These are phyloP conservation scores for Inga oerstediana DNA, from an alignment of 306 rosid species.

Conservation along the genomic window DNA sequence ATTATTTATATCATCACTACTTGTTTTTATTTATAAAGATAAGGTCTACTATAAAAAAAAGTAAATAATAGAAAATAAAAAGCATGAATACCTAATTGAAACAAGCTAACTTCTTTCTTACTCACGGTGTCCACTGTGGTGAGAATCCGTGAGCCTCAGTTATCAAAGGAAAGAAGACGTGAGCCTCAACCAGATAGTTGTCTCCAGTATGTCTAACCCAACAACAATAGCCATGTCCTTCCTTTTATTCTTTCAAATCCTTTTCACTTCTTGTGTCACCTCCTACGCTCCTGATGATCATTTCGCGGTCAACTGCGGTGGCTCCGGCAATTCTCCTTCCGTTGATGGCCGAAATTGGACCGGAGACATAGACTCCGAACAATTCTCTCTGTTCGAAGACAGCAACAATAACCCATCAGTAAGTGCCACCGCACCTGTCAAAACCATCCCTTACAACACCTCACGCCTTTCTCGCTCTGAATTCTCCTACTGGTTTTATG, in stretches of 20 bases:
- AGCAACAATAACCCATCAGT: background rate
- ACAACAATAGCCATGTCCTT: background rate
- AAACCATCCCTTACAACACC: background rate
- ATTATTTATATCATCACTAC: no score
- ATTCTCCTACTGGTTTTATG: slow-evolving; percentile 25
- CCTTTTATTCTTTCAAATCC: background rate
- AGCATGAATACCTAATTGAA: no score
- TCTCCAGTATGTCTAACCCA: no score
- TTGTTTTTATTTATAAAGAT: no score
- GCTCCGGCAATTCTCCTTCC: background rate
- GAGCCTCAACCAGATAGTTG: no score
- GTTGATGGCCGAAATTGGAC: background rate
- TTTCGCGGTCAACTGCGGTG: background rate
- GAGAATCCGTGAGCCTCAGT: no score
- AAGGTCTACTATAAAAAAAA: no score
- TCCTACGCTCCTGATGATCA: background rate
- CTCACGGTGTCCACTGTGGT: no score
- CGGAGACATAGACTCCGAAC: background rate
- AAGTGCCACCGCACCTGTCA: no score
- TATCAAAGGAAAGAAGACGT: no score
- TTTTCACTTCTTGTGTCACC: background rate
- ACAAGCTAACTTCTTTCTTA: no score
- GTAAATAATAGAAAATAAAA: no score
- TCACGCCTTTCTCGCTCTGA: slow-evolving; percentile 15
- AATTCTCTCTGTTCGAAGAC: background rate